Conservation (phyloP, 345 rosid genomes). For the Salix dunnii region DNA sequence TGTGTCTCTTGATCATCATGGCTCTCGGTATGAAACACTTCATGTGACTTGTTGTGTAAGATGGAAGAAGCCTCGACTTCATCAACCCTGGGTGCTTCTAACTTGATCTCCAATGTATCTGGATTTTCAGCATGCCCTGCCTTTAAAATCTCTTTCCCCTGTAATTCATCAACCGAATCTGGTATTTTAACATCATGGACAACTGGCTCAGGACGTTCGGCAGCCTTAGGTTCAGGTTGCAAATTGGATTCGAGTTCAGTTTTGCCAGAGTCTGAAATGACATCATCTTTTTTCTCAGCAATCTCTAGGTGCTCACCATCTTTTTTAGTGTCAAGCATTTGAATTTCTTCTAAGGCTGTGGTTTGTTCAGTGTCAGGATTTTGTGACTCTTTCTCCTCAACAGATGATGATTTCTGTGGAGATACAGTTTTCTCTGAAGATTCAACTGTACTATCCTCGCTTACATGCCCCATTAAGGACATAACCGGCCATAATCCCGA, state of each 20-base stretch:
- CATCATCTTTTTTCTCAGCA: constrained; percentile 33
- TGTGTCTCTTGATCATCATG: constrained; percentile 30
- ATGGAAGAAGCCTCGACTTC: constrained; percentile 26
- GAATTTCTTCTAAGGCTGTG: constrained; percentile 39
- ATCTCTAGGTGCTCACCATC: constrained; percentile 34
- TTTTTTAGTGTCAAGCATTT: constrained; percentile 20
- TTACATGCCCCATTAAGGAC: constrained; percentile 70
- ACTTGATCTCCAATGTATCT: constrained; percentile 36
- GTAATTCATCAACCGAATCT: constrained; percentile 32
- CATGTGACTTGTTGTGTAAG: constrained; percentile 32
- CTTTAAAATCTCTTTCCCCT: constrained; percentile 37
- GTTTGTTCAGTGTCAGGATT: constrained; percentile 18
- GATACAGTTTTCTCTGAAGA: constrained; percentile 38
- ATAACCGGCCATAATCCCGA: constrained; percentile 78
- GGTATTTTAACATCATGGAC: constrained; percentile 30
- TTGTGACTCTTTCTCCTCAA: constrained; percentile 31
- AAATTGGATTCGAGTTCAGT: constrained; percentile 37
- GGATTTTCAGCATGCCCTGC: constrained; percentile 30
- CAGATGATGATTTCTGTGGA: constrained; percentile 27
- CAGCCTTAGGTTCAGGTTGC: constrained; percentile 11
- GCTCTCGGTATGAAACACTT: constrained; percentile 36
- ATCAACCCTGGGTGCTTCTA: constrained; percentile 35
- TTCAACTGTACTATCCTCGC: constrained; percentile 44
- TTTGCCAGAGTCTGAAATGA: constrained; percentile 34
- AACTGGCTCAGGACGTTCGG: constrained; percentile 37